Evolutionary conservation across 2,329 filamentous ascomycete genomes (phyloP).

Genomic region (Aspergillus amoenus): DNA sequence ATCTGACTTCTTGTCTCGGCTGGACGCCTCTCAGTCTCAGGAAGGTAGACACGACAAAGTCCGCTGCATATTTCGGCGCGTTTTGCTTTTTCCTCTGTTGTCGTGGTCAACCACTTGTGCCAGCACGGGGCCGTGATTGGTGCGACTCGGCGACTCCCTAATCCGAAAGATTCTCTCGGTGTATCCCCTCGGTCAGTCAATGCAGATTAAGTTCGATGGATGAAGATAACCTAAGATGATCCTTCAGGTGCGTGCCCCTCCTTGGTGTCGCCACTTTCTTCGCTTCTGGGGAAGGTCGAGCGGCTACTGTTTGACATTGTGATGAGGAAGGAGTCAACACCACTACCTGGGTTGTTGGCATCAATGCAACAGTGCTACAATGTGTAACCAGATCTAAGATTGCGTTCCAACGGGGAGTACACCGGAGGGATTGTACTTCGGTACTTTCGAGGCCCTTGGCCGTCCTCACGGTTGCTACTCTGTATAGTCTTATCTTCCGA

Average conservation of each 20-base stretch:
- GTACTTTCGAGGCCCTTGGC: not conserved
- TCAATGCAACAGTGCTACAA: not conserved
- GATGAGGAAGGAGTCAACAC: not conserved
- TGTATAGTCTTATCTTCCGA: not conserved
- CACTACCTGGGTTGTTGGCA: too few relatives aligned
- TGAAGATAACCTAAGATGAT: conserved; percentile 10
- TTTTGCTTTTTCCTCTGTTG: not conserved
- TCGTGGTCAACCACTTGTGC: not conserved
- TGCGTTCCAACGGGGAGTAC: not conserved
- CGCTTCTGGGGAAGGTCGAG: conserved; percentile 3
- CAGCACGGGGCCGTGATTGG: not conserved
- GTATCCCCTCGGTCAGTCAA: conserved; percentile 3
- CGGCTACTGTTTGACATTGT: not conserved
- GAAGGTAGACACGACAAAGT: not conserved
- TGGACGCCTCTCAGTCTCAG: not conserved
- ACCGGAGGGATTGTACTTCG: not conserved
- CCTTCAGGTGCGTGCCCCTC: not conserved
- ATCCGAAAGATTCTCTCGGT: not conserved
- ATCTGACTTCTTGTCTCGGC: not conserved
- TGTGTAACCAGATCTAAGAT: conserved; percentile 9
- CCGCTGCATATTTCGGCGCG: too few relatives aligned
- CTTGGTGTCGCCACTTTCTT: conserved; percentile 2
- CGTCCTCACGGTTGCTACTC: not conserved
- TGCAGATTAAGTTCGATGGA: conserved; percentile 5
- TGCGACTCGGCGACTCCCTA: not conserved